Evolutionary conservation across 2,329 filamentous ascomycete species (phyloP).

Genomic region (Verruconis gallopava): DNA sequence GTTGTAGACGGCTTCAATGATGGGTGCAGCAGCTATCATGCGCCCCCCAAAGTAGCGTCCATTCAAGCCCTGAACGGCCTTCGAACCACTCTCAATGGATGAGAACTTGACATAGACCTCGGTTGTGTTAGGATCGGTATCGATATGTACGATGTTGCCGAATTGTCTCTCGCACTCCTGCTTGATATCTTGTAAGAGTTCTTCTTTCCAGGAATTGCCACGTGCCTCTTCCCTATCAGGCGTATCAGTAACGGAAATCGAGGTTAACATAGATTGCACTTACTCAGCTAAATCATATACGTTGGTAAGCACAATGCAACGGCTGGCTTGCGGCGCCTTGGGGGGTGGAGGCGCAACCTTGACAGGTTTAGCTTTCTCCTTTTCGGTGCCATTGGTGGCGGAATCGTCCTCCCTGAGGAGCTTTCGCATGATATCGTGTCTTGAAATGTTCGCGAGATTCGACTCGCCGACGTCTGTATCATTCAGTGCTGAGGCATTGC

Average conservation of each 20-base stretch:
- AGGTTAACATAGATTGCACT: conserved; percentile 26
- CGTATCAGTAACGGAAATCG: not conserved
- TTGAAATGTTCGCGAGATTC: conserved; percentile 99
- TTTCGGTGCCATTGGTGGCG: conserved; percentile 18
- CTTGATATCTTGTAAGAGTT: conserved; percentile 86
- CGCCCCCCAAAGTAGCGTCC: conserved; percentile 88
- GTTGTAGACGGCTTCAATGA: conserved; percentile 98
- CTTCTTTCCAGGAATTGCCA: conserved; percentile 79
- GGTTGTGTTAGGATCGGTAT: conserved; percentile 85
- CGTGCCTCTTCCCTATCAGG: conserved; percentile 70
- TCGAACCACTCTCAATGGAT: conserved; percentile 86
- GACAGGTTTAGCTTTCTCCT: conserved; percentile 63
- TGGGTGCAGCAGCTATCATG: conserved; percentile 86
- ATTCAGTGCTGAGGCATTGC: conserved; percentile 86
- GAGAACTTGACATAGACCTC: conserved; percentile 99
- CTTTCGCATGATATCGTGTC: conserved; percentile 96
- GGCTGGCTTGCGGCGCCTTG: conserved; percentile 79
- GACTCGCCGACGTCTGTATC: conserved; percentile 96
- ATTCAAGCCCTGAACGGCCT: conserved; percentile 94
- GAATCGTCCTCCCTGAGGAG: conserved; percentile 73
- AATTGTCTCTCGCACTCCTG: conserved; percentile 90
- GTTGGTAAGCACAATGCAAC: conserved; percentile 87
- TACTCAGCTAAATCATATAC: conserved; percentile 92
- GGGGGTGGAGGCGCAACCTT: conserved; percentile 48
- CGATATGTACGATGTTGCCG: conserved; percentile 93